A percentile compares a stretch with the other conserved stretches of the same genome.
Evolutionary conservation across 2,329 filamentous ascomycete species (phyloP).

Genomic region (Drechslerella dactyloides): DNA sequence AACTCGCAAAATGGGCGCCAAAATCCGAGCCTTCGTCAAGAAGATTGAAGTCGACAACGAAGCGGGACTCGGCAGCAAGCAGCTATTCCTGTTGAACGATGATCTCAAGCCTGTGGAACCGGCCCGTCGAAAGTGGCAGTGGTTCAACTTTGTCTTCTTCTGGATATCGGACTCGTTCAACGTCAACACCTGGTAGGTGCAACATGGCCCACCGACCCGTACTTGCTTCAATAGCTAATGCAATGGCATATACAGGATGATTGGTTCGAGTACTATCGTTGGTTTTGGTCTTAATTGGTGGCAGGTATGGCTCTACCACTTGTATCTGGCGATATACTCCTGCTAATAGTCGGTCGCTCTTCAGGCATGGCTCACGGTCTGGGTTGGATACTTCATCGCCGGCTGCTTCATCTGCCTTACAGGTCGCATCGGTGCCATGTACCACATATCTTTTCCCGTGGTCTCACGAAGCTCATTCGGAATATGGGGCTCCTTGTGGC

Average conservation of each 20-base stretch:
- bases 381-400: slow-evolving; percentile 81
- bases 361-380: slow-evolving; percentile 74
- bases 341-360: neutral
- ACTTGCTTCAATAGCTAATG: slow-evolving; percentile 12
- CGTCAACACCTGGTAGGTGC: slow-evolving; percentile 62
- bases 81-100: slow-evolving; percentile 86
- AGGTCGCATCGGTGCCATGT: slow-evolving; percentile 81
- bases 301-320: slow-evolving; percentile 66
- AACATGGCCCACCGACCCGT: slow-evolving; percentile 50
- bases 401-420: slow-evolving; percentile 77
- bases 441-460: slow-evolving; percentile 89
- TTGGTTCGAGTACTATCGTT: slow-evolving; percentile 87
- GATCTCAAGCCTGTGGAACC: slow-evolving; percentile 80
- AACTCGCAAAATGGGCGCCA: slow-evolving; percentile 30
- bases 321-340: neutral
- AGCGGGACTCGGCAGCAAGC: slow-evolving; percentile 75
- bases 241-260: slow-evolving; percentile 64
- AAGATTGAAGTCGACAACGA: slow-evolving; percentile 77
- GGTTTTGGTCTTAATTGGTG: slow-evolving; percentile 82
- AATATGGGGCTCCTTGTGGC: slow-evolving; percentile 66
- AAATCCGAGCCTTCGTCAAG: slow-evolving; percentile 47
- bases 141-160: slow-evolving; percentile 87
- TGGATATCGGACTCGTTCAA: slow-evolving; percentile 87
- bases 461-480: slow-evolving; percentile 79
- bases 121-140: slow-evolving; percentile 78